Conservation (phyloP, 306 rosid species). For the Amphicarpaea edgeworthii region DNA sequence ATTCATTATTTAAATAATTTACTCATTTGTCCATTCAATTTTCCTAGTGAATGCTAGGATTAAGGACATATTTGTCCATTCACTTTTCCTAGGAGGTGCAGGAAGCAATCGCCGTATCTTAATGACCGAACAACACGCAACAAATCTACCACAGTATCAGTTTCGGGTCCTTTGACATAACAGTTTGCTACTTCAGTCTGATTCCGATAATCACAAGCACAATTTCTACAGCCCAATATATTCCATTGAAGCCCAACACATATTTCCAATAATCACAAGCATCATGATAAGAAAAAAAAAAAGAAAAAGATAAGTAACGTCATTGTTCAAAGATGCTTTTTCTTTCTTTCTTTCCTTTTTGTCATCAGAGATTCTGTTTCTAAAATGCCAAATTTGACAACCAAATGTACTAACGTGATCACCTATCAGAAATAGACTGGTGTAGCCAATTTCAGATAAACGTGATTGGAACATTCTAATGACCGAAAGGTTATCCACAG, state of each 20-base stretch:
- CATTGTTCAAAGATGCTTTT: conserved; percentile 21
- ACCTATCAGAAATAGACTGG: background rate
- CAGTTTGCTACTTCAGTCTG: no score
- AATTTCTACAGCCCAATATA: conserved; percentile 1
- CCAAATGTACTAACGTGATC: background rate
- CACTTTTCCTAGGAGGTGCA: no score
- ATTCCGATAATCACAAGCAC: no score
- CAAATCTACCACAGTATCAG: no score
- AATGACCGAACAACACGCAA: no score
- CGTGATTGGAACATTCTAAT: background rate
- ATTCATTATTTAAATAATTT: no score
- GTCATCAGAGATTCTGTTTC: conserved; percentile 21
- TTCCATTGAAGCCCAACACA: background rate
- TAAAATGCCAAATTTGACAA: background rate
- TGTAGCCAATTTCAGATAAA: conserved; percentile 16
- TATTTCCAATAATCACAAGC: background rate
- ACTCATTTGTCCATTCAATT: no score
- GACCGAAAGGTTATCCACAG: background rate
- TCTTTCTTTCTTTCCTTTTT: background rate
- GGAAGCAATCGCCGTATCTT: no score
- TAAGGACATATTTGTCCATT: no score
- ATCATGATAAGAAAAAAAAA: conserved; percentile 1
- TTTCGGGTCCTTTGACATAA: no score
- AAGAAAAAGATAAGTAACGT: conserved; percentile 13
- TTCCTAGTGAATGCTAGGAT: no score